Percentiles rank a stretch among this genome's conserved stretches.
Conservation (phyloP, 192 early-diverging fungal genomes). For the Backusella macrospora region DNA sequence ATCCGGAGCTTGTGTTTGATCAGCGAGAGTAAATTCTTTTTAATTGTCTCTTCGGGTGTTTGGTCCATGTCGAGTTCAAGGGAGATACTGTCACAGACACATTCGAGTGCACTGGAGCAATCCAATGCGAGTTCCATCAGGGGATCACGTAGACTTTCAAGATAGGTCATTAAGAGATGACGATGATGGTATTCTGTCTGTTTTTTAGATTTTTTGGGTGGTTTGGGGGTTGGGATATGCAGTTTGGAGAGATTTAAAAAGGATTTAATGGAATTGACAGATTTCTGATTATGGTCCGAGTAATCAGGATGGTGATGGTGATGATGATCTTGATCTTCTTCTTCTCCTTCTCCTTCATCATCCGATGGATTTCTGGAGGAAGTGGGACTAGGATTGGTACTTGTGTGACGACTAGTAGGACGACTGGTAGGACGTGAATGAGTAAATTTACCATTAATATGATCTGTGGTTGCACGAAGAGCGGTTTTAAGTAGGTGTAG, state of each 20-base stretch:
- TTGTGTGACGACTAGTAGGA: not conserved
- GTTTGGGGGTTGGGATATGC: conserved; percentile 14
- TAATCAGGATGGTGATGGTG: not conserved
- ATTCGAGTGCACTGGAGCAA: conserved; percentile 35
- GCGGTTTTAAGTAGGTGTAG: conserved; percentile 23
- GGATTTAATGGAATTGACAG: conserved; percentile 29
- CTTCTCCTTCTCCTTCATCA: too few species aligned
- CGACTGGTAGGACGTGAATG: conserved; percentile 3
- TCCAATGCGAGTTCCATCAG: conserved; percentile 45
- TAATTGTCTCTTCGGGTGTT: conserved; percentile 12
- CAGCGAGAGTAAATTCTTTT: conserved; percentile 20
- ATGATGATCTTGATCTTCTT: too few species aligned
- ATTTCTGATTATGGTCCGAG: conserved; percentile 34
- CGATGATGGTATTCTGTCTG: conserved; percentile 49
- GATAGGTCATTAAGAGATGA: conserved; percentile 52
- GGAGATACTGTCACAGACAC: conserved; percentile 24
- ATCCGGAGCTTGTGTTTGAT: conserved; percentile 23
- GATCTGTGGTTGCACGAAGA: conserved; percentile 26
- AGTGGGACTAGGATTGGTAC: not conserved
- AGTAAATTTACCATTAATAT: not conserved
- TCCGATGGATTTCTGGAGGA: conserved; percentile 8
- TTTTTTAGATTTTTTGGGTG: conserved; percentile 42
- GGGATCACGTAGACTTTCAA: conserved; percentile 53
- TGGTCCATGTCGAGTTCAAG: conserved; percentile 31
- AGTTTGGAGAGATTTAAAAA: conserved; percentile 15